Evolutionary conservation across 805 yeast genomes (phyloP).

Genomic region (Sugiyamaella americana): DNA sequence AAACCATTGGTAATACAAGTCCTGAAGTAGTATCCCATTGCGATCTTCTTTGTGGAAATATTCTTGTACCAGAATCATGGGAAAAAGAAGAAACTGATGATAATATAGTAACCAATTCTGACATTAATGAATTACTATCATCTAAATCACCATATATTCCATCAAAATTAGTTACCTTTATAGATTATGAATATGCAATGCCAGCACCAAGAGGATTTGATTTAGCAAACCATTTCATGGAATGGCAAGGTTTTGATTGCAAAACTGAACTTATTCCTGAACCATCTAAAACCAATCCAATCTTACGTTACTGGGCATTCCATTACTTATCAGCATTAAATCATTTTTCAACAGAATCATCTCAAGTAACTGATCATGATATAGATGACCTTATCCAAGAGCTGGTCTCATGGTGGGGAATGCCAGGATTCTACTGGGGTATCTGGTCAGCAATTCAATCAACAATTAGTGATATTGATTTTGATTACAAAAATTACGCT

Average conservation of each 20-base stretch:
- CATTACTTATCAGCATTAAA: slow-evolving; percentile 43
- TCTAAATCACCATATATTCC: slow-evolving; percentile 9
- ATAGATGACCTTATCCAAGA: slow-evolving; percentile 48
- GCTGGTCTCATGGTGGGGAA: slow-evolving; percentile 57
- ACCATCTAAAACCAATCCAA: slow-evolving; percentile 39
- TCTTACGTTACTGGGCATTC: slow-evolving; percentile 51
- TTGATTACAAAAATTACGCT: slow-evolving; percentile 60
- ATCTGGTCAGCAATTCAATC: slow-evolving; percentile 77
- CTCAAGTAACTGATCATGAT: slow-evolving; percentile 22
- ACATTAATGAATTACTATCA: neutral
- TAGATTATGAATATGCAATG: slow-evolving; percentile 94
- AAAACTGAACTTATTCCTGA: slow-evolving; percentile 52
- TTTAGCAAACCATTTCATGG: slow-evolving; percentile 87
- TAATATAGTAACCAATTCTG: neutral
- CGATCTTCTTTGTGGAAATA: slow-evolving; percentile 68
- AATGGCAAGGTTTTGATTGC: slow-evolving; percentile 89
- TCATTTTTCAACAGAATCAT: slow-evolving; percentile 9
- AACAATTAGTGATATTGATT: slow-evolving; percentile 61
- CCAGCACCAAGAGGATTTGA: slow-evolving; percentile 86
- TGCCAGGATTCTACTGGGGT: slow-evolving; percentile 85
- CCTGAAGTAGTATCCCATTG: slow-evolving; percentile 57
- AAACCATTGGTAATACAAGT: slow-evolving; percentile 32
- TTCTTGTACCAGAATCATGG: slow-evolving; percentile 48
- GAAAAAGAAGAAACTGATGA: slow-evolving; percentile 6
- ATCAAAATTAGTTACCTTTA: slow-evolving; percentile 39